Percentiles rank a stretch among this genome's conserved stretches.
Conservation (phyloP, 2,329 filamentous ascomycete species). For the Emergomyces pasteurianus region DNA sequence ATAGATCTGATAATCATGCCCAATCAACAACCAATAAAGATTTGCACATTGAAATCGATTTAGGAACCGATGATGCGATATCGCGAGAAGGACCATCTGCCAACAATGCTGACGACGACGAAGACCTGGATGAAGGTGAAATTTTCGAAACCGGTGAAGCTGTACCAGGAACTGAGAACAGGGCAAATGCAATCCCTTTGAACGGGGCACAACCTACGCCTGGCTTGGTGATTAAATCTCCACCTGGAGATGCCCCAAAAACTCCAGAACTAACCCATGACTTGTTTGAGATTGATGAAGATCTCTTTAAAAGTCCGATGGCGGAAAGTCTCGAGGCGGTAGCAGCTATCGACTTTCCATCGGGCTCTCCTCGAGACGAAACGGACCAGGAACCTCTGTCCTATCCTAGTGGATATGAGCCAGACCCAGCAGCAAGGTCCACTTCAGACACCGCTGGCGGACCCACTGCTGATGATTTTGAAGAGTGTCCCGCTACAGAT, state of each 20-base stretch:
- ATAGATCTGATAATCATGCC: neutral
- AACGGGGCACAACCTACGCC: neutral
- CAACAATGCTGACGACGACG: slow-evolving; percentile 1
- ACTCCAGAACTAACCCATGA: slow-evolving; percentile 18
- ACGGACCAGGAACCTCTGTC: neutral
- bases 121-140: slow-evolving; percentile 9
- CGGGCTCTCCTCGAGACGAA: neutral
- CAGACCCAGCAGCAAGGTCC: neutral
- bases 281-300: slow-evolving; percentile 22
- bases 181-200: neutral
- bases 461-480: neutral
- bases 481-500: neutral
- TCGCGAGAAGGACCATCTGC: neutral
- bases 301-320: slow-evolving; percentile 18
- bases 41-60: slow-evolving; percentile 4
- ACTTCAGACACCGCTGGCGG: neutral
- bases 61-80: neutral
- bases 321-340: neutral
- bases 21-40: slow-evolving; percentile 1
- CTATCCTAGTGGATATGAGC: neutral
- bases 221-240: neutral
- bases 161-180: neutral
- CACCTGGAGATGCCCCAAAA: neutral
- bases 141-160: slow-evolving; percentile 5
- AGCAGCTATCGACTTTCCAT: neutral